A percentile compares a stretch with the other conserved stretches of the same genome.
phyloP scores from a whole-genome alignment of 2,329 filamentous ascomycete species.

The Phialocephala subalpina region DNA sequence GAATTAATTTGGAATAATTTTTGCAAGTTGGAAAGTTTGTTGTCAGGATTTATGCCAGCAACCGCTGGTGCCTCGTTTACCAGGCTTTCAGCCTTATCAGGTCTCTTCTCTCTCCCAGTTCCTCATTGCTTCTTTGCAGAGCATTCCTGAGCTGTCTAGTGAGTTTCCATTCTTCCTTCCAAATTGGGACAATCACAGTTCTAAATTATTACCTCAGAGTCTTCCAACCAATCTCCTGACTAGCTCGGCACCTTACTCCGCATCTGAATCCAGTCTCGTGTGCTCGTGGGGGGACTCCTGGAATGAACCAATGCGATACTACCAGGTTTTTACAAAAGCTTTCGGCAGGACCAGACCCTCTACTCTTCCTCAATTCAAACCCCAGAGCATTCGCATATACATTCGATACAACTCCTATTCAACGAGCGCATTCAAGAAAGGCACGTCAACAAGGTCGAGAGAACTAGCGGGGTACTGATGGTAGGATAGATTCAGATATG shows the following conservation, averaged over 20 bases:
- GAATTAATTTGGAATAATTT: background rate
- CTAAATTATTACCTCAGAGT: slow-evolving; percentile 9
- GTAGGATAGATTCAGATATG: slow-evolving; percentile 59
- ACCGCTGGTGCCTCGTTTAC: background rate
- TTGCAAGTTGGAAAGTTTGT: background rate
- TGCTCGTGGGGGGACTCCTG: slow-evolving; percentile 20
- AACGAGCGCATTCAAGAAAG: slow-evolving; percentile 19
- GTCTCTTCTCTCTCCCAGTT: background rate
- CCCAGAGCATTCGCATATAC: slow-evolving; percentile 33
- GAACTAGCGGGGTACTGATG: slow-evolving; percentile 19
- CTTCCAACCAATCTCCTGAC: slow-evolving; percentile 19
- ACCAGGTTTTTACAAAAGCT: slow-evolving; percentile 33
- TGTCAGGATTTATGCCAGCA: background rate
- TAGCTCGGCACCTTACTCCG: slow-evolving; percentile 14
- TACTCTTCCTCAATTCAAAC: slow-evolving; percentile 17
- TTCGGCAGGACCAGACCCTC: slow-evolving; percentile 26
- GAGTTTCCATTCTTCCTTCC: background rate
- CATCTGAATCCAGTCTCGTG: slow-evolving; percentile 18
- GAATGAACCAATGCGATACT: slow-evolving; percentile 37
- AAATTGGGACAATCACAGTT: background rate
- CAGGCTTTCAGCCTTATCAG: slow-evolving; percentile 4
- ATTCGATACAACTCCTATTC: slow-evolving; percentile 36
- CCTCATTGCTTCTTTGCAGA: slow-evolving; percentile 2
- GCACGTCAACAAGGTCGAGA: slow-evolving; percentile 17
- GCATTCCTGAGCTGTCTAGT: slow-evolving; percentile 3